Evolutionary conservation across 2,329 filamentous ascomycete species (phyloP).

Genomic region (Boeremia lycopersici): DNA sequence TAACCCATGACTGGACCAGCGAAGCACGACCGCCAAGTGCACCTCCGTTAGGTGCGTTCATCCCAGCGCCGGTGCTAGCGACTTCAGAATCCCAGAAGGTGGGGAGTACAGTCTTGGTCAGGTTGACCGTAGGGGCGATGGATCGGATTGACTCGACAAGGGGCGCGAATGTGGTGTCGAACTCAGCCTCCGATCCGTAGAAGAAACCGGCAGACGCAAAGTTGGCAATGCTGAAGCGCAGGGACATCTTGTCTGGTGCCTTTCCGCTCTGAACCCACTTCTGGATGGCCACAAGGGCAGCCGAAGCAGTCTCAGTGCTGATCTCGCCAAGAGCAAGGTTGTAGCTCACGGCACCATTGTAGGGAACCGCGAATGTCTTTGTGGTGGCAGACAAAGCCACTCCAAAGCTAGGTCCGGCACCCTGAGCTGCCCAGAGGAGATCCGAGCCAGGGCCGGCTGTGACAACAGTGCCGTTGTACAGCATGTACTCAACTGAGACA

Average conservation of each 20-base stretch:
- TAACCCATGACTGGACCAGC: conserved; percentile 22
- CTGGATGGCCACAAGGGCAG: conserved; percentile 21
- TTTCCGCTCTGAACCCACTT: conserved; percentile 17
- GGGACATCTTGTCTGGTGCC: conserved; percentile 19
- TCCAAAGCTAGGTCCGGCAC: conserved; percentile 19
- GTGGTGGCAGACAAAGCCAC: conserved; percentile 18
- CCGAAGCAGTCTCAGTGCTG: neutral
- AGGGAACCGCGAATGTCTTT: conserved; percentile 11
- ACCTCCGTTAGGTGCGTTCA: conserved; percentile 23
- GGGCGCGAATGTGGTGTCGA: conserved; percentile 18
- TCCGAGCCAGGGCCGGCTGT: conserved; percentile 14
- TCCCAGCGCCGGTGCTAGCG: conserved; percentile 11
- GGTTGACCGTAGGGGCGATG: conserved; percentile 1
- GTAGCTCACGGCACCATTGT: conserved; percentile 16
- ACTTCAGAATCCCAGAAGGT: conserved; percentile 26
- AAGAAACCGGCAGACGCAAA: conserved; percentile 19
- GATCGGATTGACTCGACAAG: conserved; percentile 16
- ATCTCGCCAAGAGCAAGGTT: conserved; percentile 8
- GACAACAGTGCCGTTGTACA: conserved; percentile 17
- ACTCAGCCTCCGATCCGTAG: conserved; percentile 17
- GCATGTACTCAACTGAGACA: conserved; percentile 19
- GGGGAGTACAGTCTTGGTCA: conserved; percentile 17
- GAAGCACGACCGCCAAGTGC: conserved; percentile 21
- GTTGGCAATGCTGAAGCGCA: conserved; percentile 19
- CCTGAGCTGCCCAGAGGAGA: conserved; percentile 20